Evolutionary conservation across 2,329 filamentous ascomycete species (phyloP).

Genomic region (Didymella pomorum): DNA sequence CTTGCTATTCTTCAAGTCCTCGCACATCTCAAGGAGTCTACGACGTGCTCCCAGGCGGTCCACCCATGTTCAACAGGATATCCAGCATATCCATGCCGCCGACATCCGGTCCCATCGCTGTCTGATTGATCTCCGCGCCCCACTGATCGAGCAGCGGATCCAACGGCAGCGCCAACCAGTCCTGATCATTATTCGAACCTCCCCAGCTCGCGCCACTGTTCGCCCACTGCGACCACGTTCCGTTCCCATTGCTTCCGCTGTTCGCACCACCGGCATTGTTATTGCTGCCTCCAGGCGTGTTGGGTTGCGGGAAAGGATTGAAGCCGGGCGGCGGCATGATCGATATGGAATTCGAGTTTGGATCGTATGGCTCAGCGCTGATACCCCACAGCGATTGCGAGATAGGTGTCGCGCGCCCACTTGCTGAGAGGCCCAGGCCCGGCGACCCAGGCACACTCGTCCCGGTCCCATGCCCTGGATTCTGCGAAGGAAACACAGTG

Average conservation of each 20-base stretch:
- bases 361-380: constrained; percentile 55
- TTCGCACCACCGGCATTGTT: constrained; percentile 18
- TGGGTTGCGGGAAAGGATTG: constrained; percentile 12
- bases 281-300: constrained; percentile 27
- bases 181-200: constrained; percentile 50
- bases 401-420: constrained; percentile 46
- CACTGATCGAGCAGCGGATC: constrained; percentile 67
- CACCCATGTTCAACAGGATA: constrained; percentile 54
- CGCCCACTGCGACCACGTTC: constrained; percentile 30
- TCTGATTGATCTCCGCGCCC: constrained; percentile 65
- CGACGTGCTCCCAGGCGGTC: constrained; percentile 36
- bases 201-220: constrained; percentile 30
- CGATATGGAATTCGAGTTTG: constrained; percentile 52
- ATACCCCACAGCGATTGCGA: constrained; percentile 54
- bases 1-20: not conserved
- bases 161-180: constrained; percentile 69
- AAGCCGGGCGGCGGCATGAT: constrained; percentile 54
- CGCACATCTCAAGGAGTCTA: not conserved
- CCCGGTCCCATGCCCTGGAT: constrained; percentile 23
- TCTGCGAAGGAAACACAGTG: not conserved
- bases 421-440: constrained; percentile 36
- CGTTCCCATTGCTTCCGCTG: constrained; percentile 18
- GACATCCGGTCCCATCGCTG: constrained; percentile 70
- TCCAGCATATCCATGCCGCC: constrained; percentile 62
- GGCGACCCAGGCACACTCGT: constrained; percentile 40